Evolutionary conservation across 169 alveolate species (phyloP), one percentile per base, ranked within the genome.

Genomic region (Theileria orientalis): DNA sequence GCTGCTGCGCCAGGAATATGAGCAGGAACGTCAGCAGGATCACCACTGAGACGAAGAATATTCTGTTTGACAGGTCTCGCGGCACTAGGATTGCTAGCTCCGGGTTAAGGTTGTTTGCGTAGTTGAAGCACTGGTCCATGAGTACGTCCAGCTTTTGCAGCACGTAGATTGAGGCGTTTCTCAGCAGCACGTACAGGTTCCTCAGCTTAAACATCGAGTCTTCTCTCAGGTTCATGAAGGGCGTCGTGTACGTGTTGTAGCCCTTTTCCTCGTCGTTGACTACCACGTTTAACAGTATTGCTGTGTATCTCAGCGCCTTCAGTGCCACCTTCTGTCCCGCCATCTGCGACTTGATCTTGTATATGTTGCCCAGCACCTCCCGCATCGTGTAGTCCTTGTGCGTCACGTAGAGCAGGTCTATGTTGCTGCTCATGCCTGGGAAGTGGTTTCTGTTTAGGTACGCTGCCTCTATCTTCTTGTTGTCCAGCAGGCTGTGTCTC

Each of bases 1-100:
- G 33, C 51, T 21, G 25, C 25, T 59, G 69, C 0, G 27, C 23
- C 29, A 64, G 16, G 23, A 49, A 64, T 46, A 64, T 46, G 3
- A 64, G 0, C 14, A 64, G 1, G 32, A 64, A 25, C n/a, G 74
- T 42, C 21, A 64, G 19, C 2, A 64, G 14, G 8, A 64, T 46
- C 19, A 64, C 27, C 8, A 64, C 59, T 35, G 61, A 64, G 27
- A 64, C 27, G 49, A 64, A 64, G 32, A 64, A 49, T 3, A 64
- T 64, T 8, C 74, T 33, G 27, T 64, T 42, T 29, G 27, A 51
- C 47, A 64, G 35, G 8, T 64, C 74, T 14, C 35, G 19, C 0
- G 74, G 74, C 0, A 64, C 59, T 46, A 64, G 21, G 25, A 64
- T 32, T 11, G 57, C n/a, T 2, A 64, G 29, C 23, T 64, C 74